phyloP scores from a whole-genome alignment of 305 asterid genomes.

The Fraxinus sp. region DNA sequence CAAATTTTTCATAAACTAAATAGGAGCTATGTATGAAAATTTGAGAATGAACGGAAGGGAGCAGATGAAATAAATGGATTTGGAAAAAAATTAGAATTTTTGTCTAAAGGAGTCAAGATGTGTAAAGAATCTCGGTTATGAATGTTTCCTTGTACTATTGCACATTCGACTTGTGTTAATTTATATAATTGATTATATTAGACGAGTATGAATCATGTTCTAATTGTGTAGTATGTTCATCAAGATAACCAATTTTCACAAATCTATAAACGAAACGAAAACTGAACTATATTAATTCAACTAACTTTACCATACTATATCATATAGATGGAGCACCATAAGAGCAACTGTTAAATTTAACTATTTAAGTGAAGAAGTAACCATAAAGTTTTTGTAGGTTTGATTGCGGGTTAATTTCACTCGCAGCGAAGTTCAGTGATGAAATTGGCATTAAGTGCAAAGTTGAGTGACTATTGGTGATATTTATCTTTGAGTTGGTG shows the following conservation, averaged over 20 bases:
- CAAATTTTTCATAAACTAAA: not conserved
- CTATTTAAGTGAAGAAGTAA: not conserved
- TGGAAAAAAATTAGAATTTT: not conserved
- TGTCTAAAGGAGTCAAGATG: not conserved
- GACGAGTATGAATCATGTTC: not conserved
- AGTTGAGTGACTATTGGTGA: not conserved
- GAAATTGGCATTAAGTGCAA: not conserved
- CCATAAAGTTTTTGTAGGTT: not conserved
- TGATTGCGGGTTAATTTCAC: not conserved
- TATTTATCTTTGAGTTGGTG: not conserved
- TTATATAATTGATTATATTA: not conserved
- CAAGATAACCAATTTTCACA: not conserved
- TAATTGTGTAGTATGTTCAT: not conserved
- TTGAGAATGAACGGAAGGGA: conserved; percentile 39
- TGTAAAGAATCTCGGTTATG: not conserved
- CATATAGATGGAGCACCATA: not conserved
- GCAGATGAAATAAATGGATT: not conserved
- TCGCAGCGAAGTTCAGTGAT: not conserved
- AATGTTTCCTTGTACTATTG: not conserved
- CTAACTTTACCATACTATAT: not conserved
- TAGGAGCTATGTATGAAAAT: not conserved
- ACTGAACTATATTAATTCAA: not conserved
- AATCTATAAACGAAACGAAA: not conserved
- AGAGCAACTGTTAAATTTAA: not conserved
- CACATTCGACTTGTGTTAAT: not conserved